These are phyloP conservation scores for Zygnema circumcarinatum DNA, from an alignment of 139 green algal species.

Conservation along the genomic window DNA sequence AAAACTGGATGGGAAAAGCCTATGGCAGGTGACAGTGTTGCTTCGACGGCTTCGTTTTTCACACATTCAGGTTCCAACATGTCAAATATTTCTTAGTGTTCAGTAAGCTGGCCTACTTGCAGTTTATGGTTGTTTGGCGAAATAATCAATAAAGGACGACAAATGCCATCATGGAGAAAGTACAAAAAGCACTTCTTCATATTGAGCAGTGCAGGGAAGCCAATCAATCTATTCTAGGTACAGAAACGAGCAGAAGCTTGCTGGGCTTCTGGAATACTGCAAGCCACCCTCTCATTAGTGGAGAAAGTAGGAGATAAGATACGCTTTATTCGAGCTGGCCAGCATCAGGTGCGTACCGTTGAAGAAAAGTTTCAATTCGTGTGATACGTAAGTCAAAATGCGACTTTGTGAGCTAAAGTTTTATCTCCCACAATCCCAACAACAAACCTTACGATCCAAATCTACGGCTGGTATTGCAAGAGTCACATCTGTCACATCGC, in stretches of 20 bases:
- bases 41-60: no score
- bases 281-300: conserved; percentile 65
- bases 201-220: conserved; percentile 78
- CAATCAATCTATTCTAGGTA: conserved; percentile 74
- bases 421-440: not conserved
- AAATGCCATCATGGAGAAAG: conserved; percentile 48
- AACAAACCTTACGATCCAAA: not conserved
- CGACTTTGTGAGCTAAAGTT: not conserved
- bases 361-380: no score
- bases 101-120: no score
- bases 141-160: no score
- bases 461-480: not conserved
- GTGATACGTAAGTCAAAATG: no score
- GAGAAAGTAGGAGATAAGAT: conserved; percentile 28
- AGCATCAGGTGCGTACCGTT: not conserved
- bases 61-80: no score
- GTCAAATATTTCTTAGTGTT: no score
- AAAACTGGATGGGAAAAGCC: no score
- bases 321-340: not conserved
- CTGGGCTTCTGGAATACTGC: conserved; percentile 73
- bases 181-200: conserved; percentile 78
- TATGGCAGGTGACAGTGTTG: no score
- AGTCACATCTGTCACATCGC: not conserved
- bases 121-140: no score
- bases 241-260: conserved; percentile 74